Evolutionary conservation across 2,329 filamentous ascomycete genomes (phyloP), one percentile per base, ranked within the genome.

Genomic region (Aspergillus phoenicis): DNA sequence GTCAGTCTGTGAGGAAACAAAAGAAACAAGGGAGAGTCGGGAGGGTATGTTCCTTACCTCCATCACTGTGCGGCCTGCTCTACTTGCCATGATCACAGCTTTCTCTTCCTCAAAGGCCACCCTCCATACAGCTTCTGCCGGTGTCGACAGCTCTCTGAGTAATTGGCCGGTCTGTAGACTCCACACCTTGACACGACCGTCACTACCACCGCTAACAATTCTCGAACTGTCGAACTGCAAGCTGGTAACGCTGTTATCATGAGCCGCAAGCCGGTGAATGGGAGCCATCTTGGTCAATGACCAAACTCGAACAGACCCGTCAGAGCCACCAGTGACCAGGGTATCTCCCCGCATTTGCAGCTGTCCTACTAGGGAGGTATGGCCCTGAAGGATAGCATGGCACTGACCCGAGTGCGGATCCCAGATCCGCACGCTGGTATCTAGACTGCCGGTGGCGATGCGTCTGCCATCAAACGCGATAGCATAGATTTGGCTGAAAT

Each of bases 61-160:
- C 95, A 99, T 99, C 64, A 98, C 90, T 0, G 96, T 98, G 64
- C 93, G 88, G 59, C 88, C 89, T 56, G 87, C 87, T 62, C 94
- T 86, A 69, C 92, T 89, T 8, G 95, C 95, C 83, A 99, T 91
- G 33, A 97, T 94, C 30, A 99, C 94, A 61, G 94, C 96, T 77
- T 97, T 98, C 78, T 99, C 95, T 66, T 97, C 94, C 73, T 99
- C 95, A 75, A 99, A 99, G 0, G 96, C 95, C 36, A 99, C 94
- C 62, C 95, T 86, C 95, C 95, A 99, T 0, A 99, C 95, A 15
- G 94, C 93, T 73, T 99, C 94, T 0, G 94, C 92, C 57, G 94
- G 93, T 20, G 90, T 88, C 51, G 94, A 94, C 45, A 99, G 85
- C 77, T 99, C 95, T 62, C 95, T 88, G 22, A 99, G 91, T 28